Conservation (phyloP, 495 filamentous ascomycete species). For the Symbiotaphrina buchneri region DNA sequence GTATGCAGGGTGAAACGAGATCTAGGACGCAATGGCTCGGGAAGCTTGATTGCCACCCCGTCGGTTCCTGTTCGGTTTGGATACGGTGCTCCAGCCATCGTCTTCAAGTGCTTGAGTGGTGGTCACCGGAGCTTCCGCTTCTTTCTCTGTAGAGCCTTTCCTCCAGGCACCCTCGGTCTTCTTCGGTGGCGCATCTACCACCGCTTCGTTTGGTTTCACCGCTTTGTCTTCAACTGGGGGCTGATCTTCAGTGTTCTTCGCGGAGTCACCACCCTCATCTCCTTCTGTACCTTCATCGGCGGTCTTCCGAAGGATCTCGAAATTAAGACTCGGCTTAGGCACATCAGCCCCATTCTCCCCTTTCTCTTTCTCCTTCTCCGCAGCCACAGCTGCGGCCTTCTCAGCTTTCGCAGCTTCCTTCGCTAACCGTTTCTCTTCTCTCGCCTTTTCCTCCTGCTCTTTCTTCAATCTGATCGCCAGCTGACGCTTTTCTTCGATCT, state of each 20-base stretch:
- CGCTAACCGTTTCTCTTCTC: conserved; percentile 41
- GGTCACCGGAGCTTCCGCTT: conserved; percentile 7
- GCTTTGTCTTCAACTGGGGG: conserved; percentile 4
- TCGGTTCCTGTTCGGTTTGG: conserved; percentile 27
- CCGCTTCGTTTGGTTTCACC: conserved; percentile 4
- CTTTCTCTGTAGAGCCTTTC: conserved; percentile 8
- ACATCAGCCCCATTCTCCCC: conserved; percentile 6
- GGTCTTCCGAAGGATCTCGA: conserved; percentile 1
- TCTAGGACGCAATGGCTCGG: conserved; percentile 22
- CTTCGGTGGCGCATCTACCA: conserved; percentile 2
- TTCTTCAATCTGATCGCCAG: conserved; percentile 55
- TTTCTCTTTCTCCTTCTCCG: conserved; percentile 8
- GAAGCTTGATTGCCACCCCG: conserved; percentile 20
- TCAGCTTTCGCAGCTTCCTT: conserved; percentile 23
- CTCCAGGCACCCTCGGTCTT: conserved; percentile 3
- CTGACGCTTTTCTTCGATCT: conserved; percentile 72
- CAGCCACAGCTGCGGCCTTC: conserved; percentile 9
- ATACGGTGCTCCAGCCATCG: conserved; percentile 62
- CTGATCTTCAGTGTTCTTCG: conserved; percentile 5
- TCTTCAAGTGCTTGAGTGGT: conserved; percentile 25
- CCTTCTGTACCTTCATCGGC: conserved; percentile 3
- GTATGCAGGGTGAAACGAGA: too few species aligned
- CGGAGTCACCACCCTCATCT: conserved; percentile 1
- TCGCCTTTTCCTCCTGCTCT: conserved; percentile 71
- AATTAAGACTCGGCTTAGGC: conserved; percentile 4